A percentile compares a stretch with the other conserved stretches of the same genome.
Conservation (phyloP, 805 yeast genomes). For the Jamesozyma rosinii region DNA sequence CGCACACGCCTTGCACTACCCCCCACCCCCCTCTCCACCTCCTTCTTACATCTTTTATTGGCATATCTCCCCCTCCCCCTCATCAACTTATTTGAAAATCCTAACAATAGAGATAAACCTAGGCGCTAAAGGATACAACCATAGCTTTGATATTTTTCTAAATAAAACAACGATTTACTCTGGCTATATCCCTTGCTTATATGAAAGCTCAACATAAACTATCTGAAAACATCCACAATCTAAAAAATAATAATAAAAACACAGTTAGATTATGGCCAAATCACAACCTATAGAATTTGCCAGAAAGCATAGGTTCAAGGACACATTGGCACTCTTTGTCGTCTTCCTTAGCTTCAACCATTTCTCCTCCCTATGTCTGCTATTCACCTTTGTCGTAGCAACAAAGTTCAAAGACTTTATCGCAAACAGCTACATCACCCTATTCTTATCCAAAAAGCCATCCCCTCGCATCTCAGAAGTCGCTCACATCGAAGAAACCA, state of each 20-base stretch:
- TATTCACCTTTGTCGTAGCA: conserved; percentile 21
- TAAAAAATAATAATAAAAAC: too few relatives aligned
- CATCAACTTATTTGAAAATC: too few relatives aligned
- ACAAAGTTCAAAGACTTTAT: conserved; percentile 22
- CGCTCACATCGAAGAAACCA: conserved; percentile 6
- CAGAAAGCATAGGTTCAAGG: conserved; percentile 23
- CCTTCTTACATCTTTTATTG: too few relatives aligned
- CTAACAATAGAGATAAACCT: too few relatives aligned
- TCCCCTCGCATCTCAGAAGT: conserved; percentile 17
- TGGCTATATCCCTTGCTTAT: too few relatives aligned
- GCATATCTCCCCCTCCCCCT: too few relatives aligned
- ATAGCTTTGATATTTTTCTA: background rate
- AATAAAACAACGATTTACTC: too few relatives aligned
- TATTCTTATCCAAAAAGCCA: conserved; percentile 24
- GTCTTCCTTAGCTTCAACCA: conserved; percentile 29
- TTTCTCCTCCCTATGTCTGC: conserved; percentile 19
- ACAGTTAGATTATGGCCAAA: background rate
- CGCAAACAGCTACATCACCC: conserved; percentile 21
- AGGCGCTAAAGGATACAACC: background rate
- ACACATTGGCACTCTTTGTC: conserved; percentile 26
- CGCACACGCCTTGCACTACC: too few relatives aligned
- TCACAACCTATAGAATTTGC: conserved; percentile 2
- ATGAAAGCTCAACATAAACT: background rate
- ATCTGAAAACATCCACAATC: background rate
- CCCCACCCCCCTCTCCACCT: too few relatives aligned